These are phyloP conservation scores for Arctostaphylos glauca DNA, from an alignment of 148 eudicot species.

Conservation along the genomic window DNA sequence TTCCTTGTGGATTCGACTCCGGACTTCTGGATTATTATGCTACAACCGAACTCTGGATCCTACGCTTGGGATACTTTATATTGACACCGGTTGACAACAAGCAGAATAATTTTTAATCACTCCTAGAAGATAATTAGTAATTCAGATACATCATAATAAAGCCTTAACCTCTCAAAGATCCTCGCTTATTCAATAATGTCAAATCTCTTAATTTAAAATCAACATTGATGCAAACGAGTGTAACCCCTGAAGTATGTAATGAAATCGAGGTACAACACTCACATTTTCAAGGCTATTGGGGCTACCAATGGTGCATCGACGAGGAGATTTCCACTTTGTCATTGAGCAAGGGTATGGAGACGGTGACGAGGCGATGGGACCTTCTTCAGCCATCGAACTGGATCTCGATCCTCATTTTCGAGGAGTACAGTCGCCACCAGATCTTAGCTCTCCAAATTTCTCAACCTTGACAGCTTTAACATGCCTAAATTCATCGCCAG, in stretches of 20 bases:
- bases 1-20: too few species aligned
- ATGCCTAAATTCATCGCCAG: background rate
- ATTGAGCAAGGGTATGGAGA: constrained; percentile 21
- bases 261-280: constrained; percentile 14
- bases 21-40: too few species aligned
- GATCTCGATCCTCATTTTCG: constrained; percentile 53
- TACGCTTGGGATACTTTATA: too few species aligned
- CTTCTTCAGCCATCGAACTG: constrained; percentile 24
- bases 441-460: constrained; percentile 20
- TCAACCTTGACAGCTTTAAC: background rate
- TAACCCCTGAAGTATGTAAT: background rate
- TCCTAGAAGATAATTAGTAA: too few species aligned
- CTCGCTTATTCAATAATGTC: too few species aligned
- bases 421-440: constrained; percentile 32
- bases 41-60: too few species aligned
- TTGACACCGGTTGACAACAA: too few species aligned
- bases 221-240: too few species aligned
- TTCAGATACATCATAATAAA: too few species aligned
- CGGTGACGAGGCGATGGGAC: constrained; percentile 22
- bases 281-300: constrained; percentile 50
- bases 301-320: constrained; percentile 37
- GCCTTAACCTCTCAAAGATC: too few species aligned
- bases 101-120: too few species aligned
- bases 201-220: too few species aligned
- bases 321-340: constrained; percentile 58